Conservation (phyloP, 257 asterid genomes). For the Gentiana straminea region DNA sequence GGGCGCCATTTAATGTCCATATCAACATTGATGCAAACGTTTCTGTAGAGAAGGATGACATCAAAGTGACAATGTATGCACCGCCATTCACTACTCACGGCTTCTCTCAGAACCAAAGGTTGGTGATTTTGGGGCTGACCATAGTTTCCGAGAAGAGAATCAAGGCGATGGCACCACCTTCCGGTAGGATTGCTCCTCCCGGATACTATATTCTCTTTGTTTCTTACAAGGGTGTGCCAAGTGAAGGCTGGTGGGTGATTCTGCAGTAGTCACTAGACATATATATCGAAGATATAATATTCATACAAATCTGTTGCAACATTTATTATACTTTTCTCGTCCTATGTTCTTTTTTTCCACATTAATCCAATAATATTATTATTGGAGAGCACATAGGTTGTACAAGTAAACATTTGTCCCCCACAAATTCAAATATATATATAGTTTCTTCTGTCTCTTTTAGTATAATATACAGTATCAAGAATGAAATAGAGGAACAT, state of each 20-base stretch:
- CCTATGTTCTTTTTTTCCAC: too few species aligned
- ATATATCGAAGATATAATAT: too few species aligned
- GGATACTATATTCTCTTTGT: slow-evolving; percentile 70
- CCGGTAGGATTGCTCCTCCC: slow-evolving; percentile 69
- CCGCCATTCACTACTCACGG: slow-evolving; percentile 98
- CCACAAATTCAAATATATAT: too few species aligned
- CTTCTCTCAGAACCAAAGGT: slow-evolving; percentile 68
- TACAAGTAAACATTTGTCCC: too few species aligned
- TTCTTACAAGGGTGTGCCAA: slow-evolving; percentile 67
- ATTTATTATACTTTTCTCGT: too few species aligned
- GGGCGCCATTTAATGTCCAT: slow-evolving; percentile 21
- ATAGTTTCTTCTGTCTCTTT: too few species aligned
- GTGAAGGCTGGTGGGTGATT: slow-evolving; percentile 71
- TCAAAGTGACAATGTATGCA: slow-evolving; percentile 62
- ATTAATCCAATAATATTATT: too few species aligned
- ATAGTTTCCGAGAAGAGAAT: slow-evolving; percentile 9
- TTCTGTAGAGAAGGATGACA: background rate
- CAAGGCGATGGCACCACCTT: slow-evolving; percentile 55
- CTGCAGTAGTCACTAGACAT: too few species aligned
- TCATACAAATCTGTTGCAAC: too few species aligned
- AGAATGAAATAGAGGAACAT: too few species aligned
- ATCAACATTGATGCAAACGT: slow-evolving; percentile 8
- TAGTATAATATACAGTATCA: too few species aligned
- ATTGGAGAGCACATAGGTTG: too few species aligned
- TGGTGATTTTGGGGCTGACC: slow-evolving; percentile 45